A percentile compares a stretch with the other conserved stretches of the same genome.
These are phyloP conservation scores for Ogataea hybrid DNA, from an alignment of 1,139 yeast species.

Conservation along the genomic window DNA sequence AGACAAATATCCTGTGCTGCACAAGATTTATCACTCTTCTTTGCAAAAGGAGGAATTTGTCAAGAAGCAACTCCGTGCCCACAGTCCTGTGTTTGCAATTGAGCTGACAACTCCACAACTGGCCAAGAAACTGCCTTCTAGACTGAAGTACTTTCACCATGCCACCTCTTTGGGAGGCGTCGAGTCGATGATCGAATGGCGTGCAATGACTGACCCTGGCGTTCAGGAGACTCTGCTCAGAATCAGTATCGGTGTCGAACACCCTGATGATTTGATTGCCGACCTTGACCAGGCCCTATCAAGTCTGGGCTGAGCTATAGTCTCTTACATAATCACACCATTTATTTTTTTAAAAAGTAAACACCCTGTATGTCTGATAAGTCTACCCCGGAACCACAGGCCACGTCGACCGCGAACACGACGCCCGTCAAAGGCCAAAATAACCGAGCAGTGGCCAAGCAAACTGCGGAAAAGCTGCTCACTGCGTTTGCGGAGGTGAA, in stretches of 20 bases:
- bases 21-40: slow-evolving; percentile 65
- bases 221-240: slow-evolving; percentile 60
- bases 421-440: slow-evolving; percentile 10
- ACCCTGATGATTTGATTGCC: slow-evolving; percentile 61
- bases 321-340: slow-evolving; percentile 3
- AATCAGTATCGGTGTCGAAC: slow-evolving; percentile 77
- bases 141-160: slow-evolving; percentile 71
- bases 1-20: slow-evolving; percentile 46
- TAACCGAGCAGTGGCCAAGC: slow-evolving; percentile 6
- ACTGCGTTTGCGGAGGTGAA: slow-evolving; percentile 4
- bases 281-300: slow-evolving; percentile 46
- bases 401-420: slow-evolving; percentile 15
- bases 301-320: slow-evolving; percentile 35
- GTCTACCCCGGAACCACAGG: slow-evolving; percentile 16
- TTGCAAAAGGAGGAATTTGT: slow-evolving; percentile 68
- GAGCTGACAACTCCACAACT: slow-evolving; percentile 47
- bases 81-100: slow-evolving; percentile 74
- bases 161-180: slow-evolving; percentile 96
- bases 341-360: not conserved
- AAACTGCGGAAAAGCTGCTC: slow-evolving; percentile 10
- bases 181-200: slow-evolving; percentile 89
- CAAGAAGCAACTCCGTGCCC: slow-evolving; percentile 62
- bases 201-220: slow-evolving; percentile 66
- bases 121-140: slow-evolving; percentile 67
- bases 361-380: slow-evolving; percentile 4